Conservation (phyloP, 2,329 filamentous ascomycete species). For the Alternaria conjuncta region DNA sequence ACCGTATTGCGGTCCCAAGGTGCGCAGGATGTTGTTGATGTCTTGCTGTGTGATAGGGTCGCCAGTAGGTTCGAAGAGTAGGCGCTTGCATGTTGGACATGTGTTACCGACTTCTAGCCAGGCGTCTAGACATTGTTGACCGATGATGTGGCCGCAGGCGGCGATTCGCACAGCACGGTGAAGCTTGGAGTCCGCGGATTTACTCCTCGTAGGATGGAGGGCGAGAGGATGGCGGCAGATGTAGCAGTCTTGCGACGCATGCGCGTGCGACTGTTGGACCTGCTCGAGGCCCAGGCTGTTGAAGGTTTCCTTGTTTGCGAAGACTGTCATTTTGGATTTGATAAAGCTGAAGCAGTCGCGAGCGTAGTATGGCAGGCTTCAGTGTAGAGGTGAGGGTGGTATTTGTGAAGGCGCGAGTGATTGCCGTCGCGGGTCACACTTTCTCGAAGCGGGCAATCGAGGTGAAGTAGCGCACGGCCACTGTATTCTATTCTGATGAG, state of each 20-base stretch:
- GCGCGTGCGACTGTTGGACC: conserved; percentile 10
- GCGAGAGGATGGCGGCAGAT: conserved; percentile 22
- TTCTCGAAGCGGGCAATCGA: too few species aligned
- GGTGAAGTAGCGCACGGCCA: too few species aligned
- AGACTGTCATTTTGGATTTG: conserved; percentile 16
- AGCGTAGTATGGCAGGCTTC: not conserved
- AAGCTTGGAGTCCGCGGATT: not conserved
- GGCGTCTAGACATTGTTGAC: conserved; percentile 21
- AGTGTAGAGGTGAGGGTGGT: too few species aligned
- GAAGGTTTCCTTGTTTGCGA: conserved; percentile 20
- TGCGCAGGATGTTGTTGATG: not conserved
- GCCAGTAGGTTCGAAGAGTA: conserved; percentile 16
- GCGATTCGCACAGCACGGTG: conserved; percentile 24
- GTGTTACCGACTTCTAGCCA: conserved; percentile 27
- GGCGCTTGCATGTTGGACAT: conserved; percentile 26
- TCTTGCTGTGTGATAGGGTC: conserved; percentile 18
- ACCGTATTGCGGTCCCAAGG: not conserved
- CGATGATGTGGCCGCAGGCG: conserved; percentile 25
- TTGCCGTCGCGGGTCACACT: too few species aligned
- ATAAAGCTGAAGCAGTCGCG: not conserved
- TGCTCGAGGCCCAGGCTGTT: conserved; percentile 13
- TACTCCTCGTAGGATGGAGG: conserved; percentile 3
- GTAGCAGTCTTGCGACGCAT: conserved; percentile 22
- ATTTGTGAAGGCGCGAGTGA: too few species aligned
- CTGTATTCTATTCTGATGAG: too few species aligned